Percentiles rank a stretch among this genome's conserved stretches.
Conservation (phyloP, 192 early-diverging fungal species). For the Coemansia sp. region DNA sequence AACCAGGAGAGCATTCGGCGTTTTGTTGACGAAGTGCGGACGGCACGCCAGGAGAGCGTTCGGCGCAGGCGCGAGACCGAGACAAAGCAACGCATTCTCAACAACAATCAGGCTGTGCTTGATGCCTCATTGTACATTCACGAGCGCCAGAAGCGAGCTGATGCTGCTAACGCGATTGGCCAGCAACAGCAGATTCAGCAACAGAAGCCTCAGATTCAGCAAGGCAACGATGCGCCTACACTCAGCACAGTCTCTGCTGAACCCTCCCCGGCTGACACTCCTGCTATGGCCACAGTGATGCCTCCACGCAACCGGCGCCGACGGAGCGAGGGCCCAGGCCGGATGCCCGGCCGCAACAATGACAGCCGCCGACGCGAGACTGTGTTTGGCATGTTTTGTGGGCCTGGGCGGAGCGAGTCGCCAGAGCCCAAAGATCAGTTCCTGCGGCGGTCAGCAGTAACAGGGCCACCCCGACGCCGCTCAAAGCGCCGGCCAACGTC, state of each 20-base stretch:
- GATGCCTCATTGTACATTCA: conserved; percentile 45
- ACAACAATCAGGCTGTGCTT: conserved; percentile 38
- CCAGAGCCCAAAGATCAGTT: neutral
- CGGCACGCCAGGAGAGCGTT: conserved; percentile 21
- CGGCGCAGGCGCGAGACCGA: conserved; percentile 28
- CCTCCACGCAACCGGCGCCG: conserved; percentile 8
- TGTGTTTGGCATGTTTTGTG: conserved; percentile 43
- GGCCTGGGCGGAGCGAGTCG: conserved; percentile 1
- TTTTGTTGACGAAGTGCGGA: conserved; percentile 44
- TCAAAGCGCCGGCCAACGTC: neutral
- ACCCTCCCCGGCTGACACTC: neutral
- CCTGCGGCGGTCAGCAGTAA: neutral
- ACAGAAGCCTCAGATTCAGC: neutral
- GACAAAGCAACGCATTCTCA: conserved; percentile 17
- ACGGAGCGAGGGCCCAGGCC: conserved; percentile 6
- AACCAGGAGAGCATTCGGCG: conserved; percentile 39
- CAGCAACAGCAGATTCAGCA: conserved; percentile 3
- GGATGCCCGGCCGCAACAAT: neutral
- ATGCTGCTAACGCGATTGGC: neutral
- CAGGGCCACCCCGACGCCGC: neutral
- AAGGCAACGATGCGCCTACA: conserved; percentile 10
- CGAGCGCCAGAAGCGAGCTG: conserved; percentile 34
- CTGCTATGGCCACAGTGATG: conserved; percentile 2
- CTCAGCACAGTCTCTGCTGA: conserved; percentile 1
- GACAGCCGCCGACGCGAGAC: conserved; percentile 27